Evolutionary conservation across 805 yeast species (phyloP).

Genomic region (Maudiozyma bulderi): DNA sequence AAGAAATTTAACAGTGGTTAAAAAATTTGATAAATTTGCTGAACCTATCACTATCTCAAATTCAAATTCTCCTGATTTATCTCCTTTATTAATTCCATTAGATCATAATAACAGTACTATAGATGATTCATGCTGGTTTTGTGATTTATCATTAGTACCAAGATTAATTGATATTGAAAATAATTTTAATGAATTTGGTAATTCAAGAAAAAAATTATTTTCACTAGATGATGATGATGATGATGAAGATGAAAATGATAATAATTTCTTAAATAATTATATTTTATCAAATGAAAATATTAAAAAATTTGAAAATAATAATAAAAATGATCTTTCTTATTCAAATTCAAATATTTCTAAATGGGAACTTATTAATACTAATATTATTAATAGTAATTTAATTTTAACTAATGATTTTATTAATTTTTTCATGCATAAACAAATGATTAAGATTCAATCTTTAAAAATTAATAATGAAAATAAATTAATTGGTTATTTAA

Average conservation of each 20-base stretch:
- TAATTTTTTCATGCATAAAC: constrained; percentile 13
- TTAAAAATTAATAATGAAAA: constrained; percentile 11
- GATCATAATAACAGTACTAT: not conserved
- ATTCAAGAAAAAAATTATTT: constrained; percentile 1
- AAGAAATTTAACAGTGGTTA: constrained; percentile 47
- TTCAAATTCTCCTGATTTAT: constrained; percentile 35
- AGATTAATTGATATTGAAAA: constrained; percentile 6
- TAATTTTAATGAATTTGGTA: not conserved
- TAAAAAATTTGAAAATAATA: not conserved
- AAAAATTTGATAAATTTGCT: constrained; percentile 51
- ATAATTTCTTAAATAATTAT: not conserved
- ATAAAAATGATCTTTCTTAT: no score
- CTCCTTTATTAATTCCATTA: constrained; percentile 13
- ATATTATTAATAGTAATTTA: not conserved
- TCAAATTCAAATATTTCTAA: not conserved
- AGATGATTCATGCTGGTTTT: constrained; percentile 11
- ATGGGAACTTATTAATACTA: constrained; percentile 3
- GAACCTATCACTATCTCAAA: constrained; percentile 57
- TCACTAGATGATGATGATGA: not conserved
- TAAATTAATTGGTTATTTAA: constrained; percentile 19
- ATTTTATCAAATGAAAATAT: not conserved
- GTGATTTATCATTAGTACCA: constrained; percentile 6
- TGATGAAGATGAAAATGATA: not conserved
- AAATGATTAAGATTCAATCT: constrained; percentile 16
- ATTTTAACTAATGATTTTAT: not conserved